Base-by-base conservation (phyloP, 1,284 basidiomycete species). In the Ustilago curta region DNA sequence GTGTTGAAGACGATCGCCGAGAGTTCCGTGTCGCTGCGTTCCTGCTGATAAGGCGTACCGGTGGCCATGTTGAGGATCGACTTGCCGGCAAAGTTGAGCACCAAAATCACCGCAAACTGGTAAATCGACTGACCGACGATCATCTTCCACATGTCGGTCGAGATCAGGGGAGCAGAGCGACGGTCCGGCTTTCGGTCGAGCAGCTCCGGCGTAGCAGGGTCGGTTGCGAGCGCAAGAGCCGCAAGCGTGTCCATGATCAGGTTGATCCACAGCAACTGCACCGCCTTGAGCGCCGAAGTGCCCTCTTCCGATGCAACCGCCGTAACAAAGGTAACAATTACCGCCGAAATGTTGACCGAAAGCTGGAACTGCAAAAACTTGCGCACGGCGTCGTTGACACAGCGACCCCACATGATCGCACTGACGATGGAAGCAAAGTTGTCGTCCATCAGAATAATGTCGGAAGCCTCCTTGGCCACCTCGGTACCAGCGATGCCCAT, bases 401-500 rank as follows among this genome's bases (percentile, higher is more conserved):
- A 96, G 64, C 96, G 93, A 48, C 96, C 96, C 96, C 96, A 99
- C 89, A 97, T 95, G 82, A 99, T 95, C 60, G 95, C 96, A 81
- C 94, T 92, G 76, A 97, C 94, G 84, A 99, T 96, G 18, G 93
- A 95, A 9, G 79, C 88, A 85, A 99, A 98, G 85, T 98, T 97
- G 87, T 97, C 96, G 69, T 87, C 86, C 94, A 98, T 97, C 51
- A 99, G 90, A 79, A 99, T 96, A 82, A 99, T 97, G 83, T 99
- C 97, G 9, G 95, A 97, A 2, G 97, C 97, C 86, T 98, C 95
- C 87, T 99, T 98, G 56, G 97, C 97, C 23, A 99, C 95, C 85
- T 99, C 97, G 2, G 97, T 99, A 40, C 97, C 97, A 43, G 95
- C 91, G 77, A 99, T 94, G 84, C 97, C 97, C 97, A 99, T 99